Base-by-base conservation (phyloP, 306 rosid genomes). In the Senna siamea region DNA sequence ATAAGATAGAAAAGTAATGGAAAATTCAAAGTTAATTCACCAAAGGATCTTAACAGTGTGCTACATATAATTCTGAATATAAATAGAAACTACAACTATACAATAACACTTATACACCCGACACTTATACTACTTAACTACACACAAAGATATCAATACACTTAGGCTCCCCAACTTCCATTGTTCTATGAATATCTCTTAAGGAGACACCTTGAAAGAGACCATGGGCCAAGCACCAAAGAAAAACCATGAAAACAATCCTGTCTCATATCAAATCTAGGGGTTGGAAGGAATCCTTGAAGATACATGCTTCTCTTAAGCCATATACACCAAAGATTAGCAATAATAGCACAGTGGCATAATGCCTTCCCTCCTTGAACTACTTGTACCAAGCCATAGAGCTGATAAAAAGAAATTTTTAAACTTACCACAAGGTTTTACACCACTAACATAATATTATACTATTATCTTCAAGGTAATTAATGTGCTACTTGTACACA, bases 401-500 rank as follows among this genome's bases (percentile, higher is more conserved):
- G 50, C 5, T 14, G 12, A 12, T 12, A 5, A 44, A 14, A 13
- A 44, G 50, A 44, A 44, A 44, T 44, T 44, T 11, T 44, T 13
- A 3, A 44, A 44, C n/a, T 44, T 44, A 4, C n/a, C n/a, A n/a
- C 50, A 44, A 44, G 13, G 50, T 44, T 44, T 44, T 14, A 44
- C 47, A 9, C 13, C 9, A 2, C 50, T 13, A 13, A 0, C 3
- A 44, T 44, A 2, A 44, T 9, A 13, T 44, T 44, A 74, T 14
- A 22, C 30, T 44, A 62, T 56, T 22, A 9, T 7, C 35, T 44
- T 63, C 30, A 26, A 47, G 43, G 50, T 56, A 23, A 56, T 63
- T 53, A 72, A 19, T 40, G 73, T 22, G 50, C 57, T 28, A 65
- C 54, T 56, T 12, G 18, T 37, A 70, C 71, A 74, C 59, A 47